Conservation (phyloP, 345 rosid species). For the Raphanus sativus region DNA sequence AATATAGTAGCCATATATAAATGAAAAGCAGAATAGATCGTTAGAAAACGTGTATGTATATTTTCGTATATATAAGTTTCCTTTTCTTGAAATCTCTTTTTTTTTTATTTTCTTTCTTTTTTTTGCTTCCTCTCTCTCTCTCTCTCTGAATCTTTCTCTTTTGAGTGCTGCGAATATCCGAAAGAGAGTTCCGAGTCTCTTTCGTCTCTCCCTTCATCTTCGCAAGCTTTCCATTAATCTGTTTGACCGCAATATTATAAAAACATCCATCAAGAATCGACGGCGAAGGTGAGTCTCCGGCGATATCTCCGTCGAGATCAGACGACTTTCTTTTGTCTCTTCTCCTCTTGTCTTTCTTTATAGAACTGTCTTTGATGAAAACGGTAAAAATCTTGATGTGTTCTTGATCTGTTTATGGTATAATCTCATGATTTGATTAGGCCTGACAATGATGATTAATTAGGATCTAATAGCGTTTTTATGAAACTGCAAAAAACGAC, state of each 20-base stretch:
- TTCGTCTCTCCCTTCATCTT: constrained; percentile 7
- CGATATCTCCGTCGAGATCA: neutral
- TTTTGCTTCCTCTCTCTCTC: neutral
- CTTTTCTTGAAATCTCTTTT: neutral
- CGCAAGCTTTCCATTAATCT: neutral
- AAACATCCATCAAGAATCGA: neutral
- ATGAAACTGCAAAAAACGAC: neutral
- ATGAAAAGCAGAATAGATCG: neutral
- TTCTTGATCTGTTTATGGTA: neutral
- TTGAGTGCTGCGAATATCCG: constrained; percentile 23
- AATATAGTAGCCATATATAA: neutral
- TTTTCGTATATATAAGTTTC: neutral
- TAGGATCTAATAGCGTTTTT: neutral
- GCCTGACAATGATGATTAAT: neutral
- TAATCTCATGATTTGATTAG: neutral
- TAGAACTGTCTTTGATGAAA: neutral
- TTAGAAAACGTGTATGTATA: constrained; percentile 11
- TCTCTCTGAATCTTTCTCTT: constrained; percentile 16
- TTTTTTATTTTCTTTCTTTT: neutral
- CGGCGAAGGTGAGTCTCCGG: constrained; percentile 18
- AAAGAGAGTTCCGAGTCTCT: constrained; percentile 17
- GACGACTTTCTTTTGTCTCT: neutral
- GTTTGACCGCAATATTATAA: neutral
- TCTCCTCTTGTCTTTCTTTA: neutral
- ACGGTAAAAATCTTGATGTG: neutral